Conservation (phyloP, 352 stramenopile species). For the Pythium monospermum region DNA sequence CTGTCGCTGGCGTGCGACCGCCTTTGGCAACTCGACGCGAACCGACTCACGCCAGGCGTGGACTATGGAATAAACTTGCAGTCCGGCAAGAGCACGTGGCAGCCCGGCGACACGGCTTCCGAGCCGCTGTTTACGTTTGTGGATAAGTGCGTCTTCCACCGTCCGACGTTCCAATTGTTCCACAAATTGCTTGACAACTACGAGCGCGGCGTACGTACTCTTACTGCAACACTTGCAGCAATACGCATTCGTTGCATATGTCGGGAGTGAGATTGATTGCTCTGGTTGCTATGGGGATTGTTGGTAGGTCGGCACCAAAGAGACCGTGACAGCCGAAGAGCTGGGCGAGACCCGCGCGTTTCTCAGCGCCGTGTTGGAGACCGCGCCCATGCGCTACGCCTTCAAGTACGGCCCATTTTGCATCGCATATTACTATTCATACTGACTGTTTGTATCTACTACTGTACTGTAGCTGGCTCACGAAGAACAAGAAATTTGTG, state of each 20-base stretch:
- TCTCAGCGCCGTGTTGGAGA: conserved; percentile 90
- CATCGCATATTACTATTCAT: conserved; percentile 27
- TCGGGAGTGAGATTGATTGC: neutral
- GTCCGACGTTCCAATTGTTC: conserved; percentile 91
- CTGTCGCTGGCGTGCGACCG: conserved; percentile 77
- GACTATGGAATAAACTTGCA: conserved; percentile 95
- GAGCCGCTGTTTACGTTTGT: conserved; percentile 92
- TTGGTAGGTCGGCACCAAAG: conserved; percentile 70
- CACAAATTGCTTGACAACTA: conserved; percentile 89
- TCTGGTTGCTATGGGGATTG: no score
- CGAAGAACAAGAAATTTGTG: conserved; percentile 82
- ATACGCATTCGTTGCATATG: neutral
- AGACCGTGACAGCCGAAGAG: conserved; percentile 86
- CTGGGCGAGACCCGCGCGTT: conserved; percentile 89
- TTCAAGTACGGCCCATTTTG: conserved; percentile 74
- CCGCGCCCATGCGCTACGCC: conserved; percentile 91
- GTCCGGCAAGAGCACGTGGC: conserved; percentile 86
- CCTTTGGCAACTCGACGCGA: conserved; percentile 92
- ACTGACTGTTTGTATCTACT: no score
- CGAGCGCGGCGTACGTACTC: conserved; percentile 51
- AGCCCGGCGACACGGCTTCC: conserved; percentile 80
- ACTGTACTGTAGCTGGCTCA: conserved; percentile 45
- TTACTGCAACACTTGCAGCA: neutral
- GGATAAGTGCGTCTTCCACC: conserved; percentile 79
- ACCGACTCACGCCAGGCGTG: conserved; percentile 79